Evolutionary conservation across 2,329 filamentous ascomycete genomes (phyloP), one percentile per base, ranked within the genome.

Genomic region (Colletotrichum incanum): DNA sequence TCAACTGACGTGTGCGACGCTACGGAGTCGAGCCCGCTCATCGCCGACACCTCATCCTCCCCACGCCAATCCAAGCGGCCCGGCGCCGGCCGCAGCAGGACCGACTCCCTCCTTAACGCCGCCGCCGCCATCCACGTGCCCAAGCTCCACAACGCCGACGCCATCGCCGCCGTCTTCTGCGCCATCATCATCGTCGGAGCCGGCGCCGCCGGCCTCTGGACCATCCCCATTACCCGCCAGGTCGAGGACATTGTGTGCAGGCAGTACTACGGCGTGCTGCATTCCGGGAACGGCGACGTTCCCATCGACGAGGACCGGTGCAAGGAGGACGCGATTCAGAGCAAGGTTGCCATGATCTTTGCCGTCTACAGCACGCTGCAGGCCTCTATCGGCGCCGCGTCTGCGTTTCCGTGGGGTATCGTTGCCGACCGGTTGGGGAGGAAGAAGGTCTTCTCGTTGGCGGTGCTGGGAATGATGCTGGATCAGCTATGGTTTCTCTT

Each of bases 221-320:
- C 68, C 11, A 79, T 84, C 34, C 79, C 82, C 20, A 73, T 75
- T 50, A 78, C 80, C 8, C 78, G 82, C 54, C 76, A 82, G 37
- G 79, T 79, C 50, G 83, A 84, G 71, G 81, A 84, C 74, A 80
- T 83, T 43, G 73, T 84, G 26, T 85, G 83, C 73, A 81, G 80
- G 65, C 67, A 77, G 52, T 79, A 82, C 64, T 83, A 83, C 66
- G 80, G 78, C 62, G 74, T 77, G n/a, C 55, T 73, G 20, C 47
- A 76, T 14, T 67, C 59, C 5, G 76, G 65, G 18, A 74, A 75
- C 54, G 76, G n/a, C 55, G 37, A 14, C 49, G 16, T 8, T 14
- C 55, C 79, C 2, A 83, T 84, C 47, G 79, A 82, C 37, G 83
- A 84, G 74, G 73, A 52, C 11, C 58, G 78, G 58, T 84, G 83